Evolutionary conservation across 169 alveolate species (phyloP), one percentile per base, ranked within the genome.

Genomic region (Plasmodium relictum): DNA sequence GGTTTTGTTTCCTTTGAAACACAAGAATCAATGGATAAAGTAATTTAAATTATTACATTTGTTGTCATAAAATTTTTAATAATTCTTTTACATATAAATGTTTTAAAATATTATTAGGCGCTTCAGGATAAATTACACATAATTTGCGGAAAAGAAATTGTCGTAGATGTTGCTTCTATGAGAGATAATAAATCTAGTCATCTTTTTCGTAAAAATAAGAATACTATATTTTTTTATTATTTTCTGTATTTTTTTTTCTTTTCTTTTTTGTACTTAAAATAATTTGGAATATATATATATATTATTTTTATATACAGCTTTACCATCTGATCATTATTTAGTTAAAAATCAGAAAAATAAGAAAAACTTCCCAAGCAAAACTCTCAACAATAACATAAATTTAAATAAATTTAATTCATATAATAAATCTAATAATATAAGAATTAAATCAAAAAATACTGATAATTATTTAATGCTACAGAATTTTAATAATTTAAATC

Each of bases 1-100:
- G 97, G 97, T 16, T 94, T 94, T 26, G 95, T 94, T 14, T 94
- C 97, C 0, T 94, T 94, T 42, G 94, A 94, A 16, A 88, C 88
- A 24, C 95, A 93, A 48, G 89, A 10, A 6, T 76, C 88, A 7
- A 56, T 93, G 70, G 45, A 78, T 61, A 80, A 71, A 76, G 96
- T 93, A n/a, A 50, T 50, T 88, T 52, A 16, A 12, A 20, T 0
- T 31, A 22, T 31, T 37, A 24, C 70, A 26, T 14, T 6, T 16
- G 6, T 18, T 18, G 18, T 16, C 0, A 45, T 3, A n/a, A 12
- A 14, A 24, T 22, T 0, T 42, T 39, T 41, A 12, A 37, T 50
- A 10, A 24, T 42, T 42, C 41, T n/a, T 14, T 50, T 44, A 65
- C 26, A 39, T 31, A 41, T 31, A 14, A 50, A 50, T 50, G 61